Evolutionary conservation across 495 filamentous ascomycete genomes (phyloP), one percentile per base, ranked within the genome.

Genomic region (Penicillium longicatenatum): DNA sequence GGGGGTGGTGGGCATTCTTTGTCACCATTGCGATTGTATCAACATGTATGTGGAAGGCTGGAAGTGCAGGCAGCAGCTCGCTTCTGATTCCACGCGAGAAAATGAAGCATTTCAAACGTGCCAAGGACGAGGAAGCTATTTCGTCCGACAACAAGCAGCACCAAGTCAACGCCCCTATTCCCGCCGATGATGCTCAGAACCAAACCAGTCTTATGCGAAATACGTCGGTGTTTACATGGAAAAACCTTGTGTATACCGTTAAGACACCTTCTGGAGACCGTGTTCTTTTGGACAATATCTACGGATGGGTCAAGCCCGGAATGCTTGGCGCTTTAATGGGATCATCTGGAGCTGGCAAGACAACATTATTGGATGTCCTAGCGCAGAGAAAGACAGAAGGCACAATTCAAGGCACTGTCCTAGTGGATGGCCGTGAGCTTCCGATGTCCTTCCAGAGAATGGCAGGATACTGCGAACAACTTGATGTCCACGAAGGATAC

Each of bases 241-340:
- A 77, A 58, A 76, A 86, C 59, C 70, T 87, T 22, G 73, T 70
- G 3, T 89, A 89, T 56, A 77, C 72, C 1, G 77, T 83, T 33
- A 72, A 75, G 22, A 72, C 73, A 0, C 78, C 58, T 57, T 69
- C 66, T 33, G 77, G 66, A 17, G 81, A 66, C 51, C 69, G 72
- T 31, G 61, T 73, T 12, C 73, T 92, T 4, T 76, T 97, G 29
- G 86, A 96, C 59, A 79, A 94, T 58, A 87, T 96, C 4, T 86
- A 91, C 60, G 92, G 92, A 33, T 97, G 89, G 88, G 90, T 96
- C 49, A 94, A 94, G 69, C 92, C 92, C 17, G 92, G 92, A 46
- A 80, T 84, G 65, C 76, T 93, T 63, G 83, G 86, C 10, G 89
- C 89, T 2, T 73, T 92, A 6, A 89, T 93, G 78, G 84, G 84